These are phyloP conservation scores for Protomyces inouyei DNA, from an alignment of 1,139 yeast species.

Conservation along the genomic window DNA sequence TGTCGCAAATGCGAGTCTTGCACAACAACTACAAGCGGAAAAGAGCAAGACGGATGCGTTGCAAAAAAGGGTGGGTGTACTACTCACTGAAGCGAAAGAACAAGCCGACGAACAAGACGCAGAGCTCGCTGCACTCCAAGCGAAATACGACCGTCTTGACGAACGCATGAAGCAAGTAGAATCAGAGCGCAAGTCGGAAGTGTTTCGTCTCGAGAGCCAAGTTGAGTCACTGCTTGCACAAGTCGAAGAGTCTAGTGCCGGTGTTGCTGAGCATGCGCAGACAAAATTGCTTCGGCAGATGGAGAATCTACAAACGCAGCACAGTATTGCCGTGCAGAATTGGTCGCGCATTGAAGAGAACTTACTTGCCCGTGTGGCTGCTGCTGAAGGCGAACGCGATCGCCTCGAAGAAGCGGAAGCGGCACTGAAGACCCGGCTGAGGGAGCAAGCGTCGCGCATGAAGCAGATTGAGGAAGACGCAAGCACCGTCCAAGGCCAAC, in stretches of 20 bases:
- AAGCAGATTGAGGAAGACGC: slow-evolving; percentile 31
- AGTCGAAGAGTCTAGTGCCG: slow-evolving; percentile 41
- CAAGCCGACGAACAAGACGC: slow-evolving; percentile 32
- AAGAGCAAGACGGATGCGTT: slow-evolving; percentile 30
- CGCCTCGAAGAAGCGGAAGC: slow-evolving; percentile 31
- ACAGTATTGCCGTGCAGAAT: slow-evolving; percentile 59
- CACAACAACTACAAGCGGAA: slow-evolving; percentile 21
- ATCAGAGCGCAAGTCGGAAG: slow-evolving; percentile 37
- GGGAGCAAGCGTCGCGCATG: slow-evolving; percentile 34
- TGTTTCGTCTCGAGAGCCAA: slow-evolving; percentile 41
- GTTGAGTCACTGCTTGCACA: slow-evolving; percentile 46
- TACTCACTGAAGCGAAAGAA: slow-evolving; percentile 33
- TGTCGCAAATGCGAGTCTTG: slow-evolving; percentile 20
- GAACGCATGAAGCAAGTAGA: slow-evolving; percentile 31
- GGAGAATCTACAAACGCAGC: slow-evolving; percentile 60
- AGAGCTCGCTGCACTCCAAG: slow-evolving; percentile 30
- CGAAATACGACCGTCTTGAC: slow-evolving; percentile 30
- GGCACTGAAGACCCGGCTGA: slow-evolving; percentile 39
- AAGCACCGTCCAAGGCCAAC: slow-evolving; percentile 12
- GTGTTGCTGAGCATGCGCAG: slow-evolving; percentile 37
- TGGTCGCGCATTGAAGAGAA: slow-evolving; percentile 62
- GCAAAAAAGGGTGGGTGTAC: slow-evolving; percentile 33
- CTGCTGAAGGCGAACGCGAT: slow-evolving; percentile 41
- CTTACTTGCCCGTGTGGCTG: slow-evolving; percentile 48
- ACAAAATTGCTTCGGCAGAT: slow-evolving; percentile 42